phyloP scores from a whole-genome alignment of 106 monocot genomes.

The Ottelia alismoides region DNA sequence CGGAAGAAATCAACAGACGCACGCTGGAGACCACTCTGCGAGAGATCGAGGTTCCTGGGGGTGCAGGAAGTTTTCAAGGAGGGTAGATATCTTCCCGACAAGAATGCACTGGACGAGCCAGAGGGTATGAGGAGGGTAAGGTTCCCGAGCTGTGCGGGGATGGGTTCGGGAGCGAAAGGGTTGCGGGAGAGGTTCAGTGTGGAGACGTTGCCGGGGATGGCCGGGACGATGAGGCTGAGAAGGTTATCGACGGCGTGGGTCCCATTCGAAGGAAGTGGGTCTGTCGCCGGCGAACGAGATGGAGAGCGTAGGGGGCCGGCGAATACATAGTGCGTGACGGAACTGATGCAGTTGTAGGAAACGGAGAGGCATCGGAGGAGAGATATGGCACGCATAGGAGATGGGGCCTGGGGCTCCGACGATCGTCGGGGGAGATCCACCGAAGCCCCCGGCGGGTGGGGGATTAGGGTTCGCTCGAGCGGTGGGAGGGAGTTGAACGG shows the following conservation, averaged over 20 bases:
- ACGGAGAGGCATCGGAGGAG: conserved; percentile 6
- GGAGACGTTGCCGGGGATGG: conserved; percentile 1
- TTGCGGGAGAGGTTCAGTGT: conserved; percentile 65
- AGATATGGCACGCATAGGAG: conserved; percentile 8
- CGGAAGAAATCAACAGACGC: conserved; percentile 24
- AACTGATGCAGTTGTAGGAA: conserved; percentile 4
- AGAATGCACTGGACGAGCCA: conserved; percentile 55
- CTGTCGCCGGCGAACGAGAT: conserved; percentile 5
- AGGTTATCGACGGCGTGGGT: conserved; percentile 4
- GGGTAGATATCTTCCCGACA: conserved; percentile 38
- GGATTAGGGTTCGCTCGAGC: conserved; percentile 1
- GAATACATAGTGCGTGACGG: conserved; percentile 4
- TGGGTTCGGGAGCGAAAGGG: conserved; percentile 27
- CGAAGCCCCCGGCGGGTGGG: neutral
- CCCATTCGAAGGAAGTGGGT: neutral
- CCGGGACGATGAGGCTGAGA: conserved; percentile 8
- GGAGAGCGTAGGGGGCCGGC: conserved; percentile 4
- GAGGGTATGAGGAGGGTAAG: conserved; percentile 31
- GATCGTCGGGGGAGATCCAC: neutral
- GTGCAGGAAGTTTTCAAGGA: conserved; percentile 23
- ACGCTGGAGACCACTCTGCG: conserved; percentile 22
- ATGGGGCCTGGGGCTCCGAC: conserved; percentile 3
- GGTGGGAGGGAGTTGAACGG: conserved; percentile 3
- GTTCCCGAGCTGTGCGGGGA: conserved; percentile 37
- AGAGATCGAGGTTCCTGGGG: conserved; percentile 43